phyloP scores from a whole-genome alignment of 2,329 filamentous ascomycete species.

The Colletotrichum melonis region DNA sequence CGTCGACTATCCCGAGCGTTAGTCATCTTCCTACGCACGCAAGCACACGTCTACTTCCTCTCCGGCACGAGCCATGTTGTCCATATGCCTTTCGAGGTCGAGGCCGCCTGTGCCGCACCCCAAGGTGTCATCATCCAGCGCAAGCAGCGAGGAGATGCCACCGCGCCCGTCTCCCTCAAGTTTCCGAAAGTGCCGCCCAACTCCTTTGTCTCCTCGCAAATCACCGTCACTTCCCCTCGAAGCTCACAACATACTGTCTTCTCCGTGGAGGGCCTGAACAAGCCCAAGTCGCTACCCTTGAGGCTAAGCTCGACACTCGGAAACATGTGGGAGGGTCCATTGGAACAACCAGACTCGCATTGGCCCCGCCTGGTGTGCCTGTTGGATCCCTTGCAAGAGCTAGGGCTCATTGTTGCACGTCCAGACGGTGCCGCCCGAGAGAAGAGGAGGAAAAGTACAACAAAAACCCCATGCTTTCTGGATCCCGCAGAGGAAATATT shows the following conservation, averaged over 20 bases:
- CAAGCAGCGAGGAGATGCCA: conserved; percentile 68
- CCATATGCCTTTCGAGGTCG: conserved; percentile 94
- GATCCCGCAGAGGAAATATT: conserved; percentile 85
- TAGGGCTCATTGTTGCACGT: conserved; percentile 81
- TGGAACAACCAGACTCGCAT: conserved; percentile 66
- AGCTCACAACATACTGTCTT: conserved; percentile 63
- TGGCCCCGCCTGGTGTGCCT: conserved; percentile 85
- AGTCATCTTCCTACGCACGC: conserved; percentile 91
- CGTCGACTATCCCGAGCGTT: conserved; percentile 72
- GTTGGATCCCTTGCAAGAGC: conserved; percentile 85
- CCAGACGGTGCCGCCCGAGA: conserved; percentile 54
- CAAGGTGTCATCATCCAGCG: conserved; percentile 88
- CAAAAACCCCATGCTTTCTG: conserved; percentile 66
- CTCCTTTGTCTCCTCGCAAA: conserved; percentile 82
- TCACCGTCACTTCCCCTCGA: conserved; percentile 61
- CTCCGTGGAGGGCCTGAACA: conserved; percentile 67
- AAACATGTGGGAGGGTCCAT: conserved; percentile 66
- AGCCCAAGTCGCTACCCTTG: conserved; percentile 64
- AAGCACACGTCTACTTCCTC: conserved; percentile 93
- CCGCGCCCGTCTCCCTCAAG: conserved; percentile 63
- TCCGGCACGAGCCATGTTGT: conserved; percentile 89
- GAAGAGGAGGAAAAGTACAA: conserved; percentile 50
- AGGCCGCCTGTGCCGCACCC: conserved; percentile 84
- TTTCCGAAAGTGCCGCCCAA: conserved; percentile 78
- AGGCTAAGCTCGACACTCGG: conserved; percentile 66